Conservation (phyloP, 768 basidiomycete species). For the Lyophyllum atratum region DNA sequence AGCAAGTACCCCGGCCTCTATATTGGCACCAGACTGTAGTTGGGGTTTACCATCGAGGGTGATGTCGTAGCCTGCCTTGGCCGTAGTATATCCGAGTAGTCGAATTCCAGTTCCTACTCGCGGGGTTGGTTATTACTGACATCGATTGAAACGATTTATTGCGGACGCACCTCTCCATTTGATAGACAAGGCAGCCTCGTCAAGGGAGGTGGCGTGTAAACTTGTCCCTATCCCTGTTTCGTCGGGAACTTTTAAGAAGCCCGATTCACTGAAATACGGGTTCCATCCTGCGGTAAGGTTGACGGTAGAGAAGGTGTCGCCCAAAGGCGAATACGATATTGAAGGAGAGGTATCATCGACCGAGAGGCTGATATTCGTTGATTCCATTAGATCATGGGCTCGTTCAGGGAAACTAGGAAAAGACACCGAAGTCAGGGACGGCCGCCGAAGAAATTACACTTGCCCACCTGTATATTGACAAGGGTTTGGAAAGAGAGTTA, state of each 20-base stretch:
- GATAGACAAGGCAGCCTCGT: slow-evolving; percentile 59
- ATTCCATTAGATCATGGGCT: slow-evolving; percentile 17
- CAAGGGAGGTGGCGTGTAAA: slow-evolving; percentile 59
- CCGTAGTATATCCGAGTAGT: slow-evolving; percentile 52
- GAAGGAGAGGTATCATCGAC: slow-evolving; percentile 71
- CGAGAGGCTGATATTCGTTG: slow-evolving; percentile 17
- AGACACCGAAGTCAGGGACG: not conserved
- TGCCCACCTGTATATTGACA: not conserved
- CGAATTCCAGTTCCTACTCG: slow-evolving; percentile 67
- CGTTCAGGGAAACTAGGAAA: not conserved
- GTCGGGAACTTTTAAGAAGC: slow-evolving; percentile 43
- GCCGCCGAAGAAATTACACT: not conserved
- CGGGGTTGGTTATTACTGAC: not conserved
- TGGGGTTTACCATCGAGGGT: slow-evolving; percentile 49
- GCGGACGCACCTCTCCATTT: slow-evolving; percentile 60
- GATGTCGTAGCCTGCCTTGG: slow-evolving; percentile 44
- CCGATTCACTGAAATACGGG: slow-evolving; percentile 55
- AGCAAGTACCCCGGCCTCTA: slow-evolving; percentile 45
- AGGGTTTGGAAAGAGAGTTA: not conserved
- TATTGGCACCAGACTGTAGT: slow-evolving; percentile 23
- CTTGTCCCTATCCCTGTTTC: slow-evolving; percentile 56
- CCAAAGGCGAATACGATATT: slow-evolving; percentile 60
- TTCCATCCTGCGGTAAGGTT: slow-evolving; percentile 67
- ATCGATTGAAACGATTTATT: not conserved
- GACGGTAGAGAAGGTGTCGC: slow-evolving; percentile 52